phyloP scores from a whole-genome alignment of 495 filamentous ascomycete species.

The Hamigera avellanea region DNA sequence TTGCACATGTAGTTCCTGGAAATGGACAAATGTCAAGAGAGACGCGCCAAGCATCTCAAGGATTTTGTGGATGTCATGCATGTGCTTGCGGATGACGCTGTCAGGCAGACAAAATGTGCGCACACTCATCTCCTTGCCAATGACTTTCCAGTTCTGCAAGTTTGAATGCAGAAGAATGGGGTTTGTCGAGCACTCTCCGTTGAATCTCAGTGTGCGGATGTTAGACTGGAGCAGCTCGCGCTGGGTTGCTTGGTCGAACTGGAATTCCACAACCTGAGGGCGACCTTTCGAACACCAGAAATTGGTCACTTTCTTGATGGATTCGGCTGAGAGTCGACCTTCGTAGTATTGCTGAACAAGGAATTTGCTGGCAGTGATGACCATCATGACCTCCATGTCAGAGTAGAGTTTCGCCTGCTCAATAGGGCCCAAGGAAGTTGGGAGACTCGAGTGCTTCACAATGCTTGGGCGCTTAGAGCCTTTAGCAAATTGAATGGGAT shows the following conservation, averaged over 20 bases:
- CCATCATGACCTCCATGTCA: constrained; percentile 44
- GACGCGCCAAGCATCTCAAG: constrained; percentile 42
- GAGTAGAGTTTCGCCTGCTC: constrained; percentile 42
- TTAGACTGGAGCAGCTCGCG: constrained; percentile 39
- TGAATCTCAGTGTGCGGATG: constrained; percentile 36
- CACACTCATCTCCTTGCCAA: constrained; percentile 39
- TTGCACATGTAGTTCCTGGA: constrained; percentile 24
- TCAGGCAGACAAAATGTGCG: constrained; percentile 47
- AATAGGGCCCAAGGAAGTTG: constrained; percentile 31
- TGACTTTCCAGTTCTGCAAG: constrained; percentile 39
- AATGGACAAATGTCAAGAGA: constrained; percentile 21
- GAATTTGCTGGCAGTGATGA: constrained; percentile 39
- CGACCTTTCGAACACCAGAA: constrained; percentile 40
- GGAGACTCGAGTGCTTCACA: constrained; percentile 14
- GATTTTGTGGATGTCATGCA: constrained; percentile 39
- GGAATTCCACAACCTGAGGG: constrained; percentile 42
- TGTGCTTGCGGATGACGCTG: constrained; percentile 39
- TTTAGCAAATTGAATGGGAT: constrained; percentile 6
- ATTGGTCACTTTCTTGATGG: constrained; percentile 33
- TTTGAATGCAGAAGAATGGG: constrained; percentile 32
- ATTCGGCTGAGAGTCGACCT: constrained; percentile 33
- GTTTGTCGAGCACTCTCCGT: constrained; percentile 27
- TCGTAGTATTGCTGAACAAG: constrained; percentile 31
- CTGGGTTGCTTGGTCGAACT: constrained; percentile 46
- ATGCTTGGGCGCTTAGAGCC: constrained; percentile 6